A percentile compares a stretch with the other conserved stretches of the same genome.
Evolutionary conservation across 2,329 filamentous ascomycete genomes (phyloP).

Genomic region (Aspergillus versicolor): DNA sequence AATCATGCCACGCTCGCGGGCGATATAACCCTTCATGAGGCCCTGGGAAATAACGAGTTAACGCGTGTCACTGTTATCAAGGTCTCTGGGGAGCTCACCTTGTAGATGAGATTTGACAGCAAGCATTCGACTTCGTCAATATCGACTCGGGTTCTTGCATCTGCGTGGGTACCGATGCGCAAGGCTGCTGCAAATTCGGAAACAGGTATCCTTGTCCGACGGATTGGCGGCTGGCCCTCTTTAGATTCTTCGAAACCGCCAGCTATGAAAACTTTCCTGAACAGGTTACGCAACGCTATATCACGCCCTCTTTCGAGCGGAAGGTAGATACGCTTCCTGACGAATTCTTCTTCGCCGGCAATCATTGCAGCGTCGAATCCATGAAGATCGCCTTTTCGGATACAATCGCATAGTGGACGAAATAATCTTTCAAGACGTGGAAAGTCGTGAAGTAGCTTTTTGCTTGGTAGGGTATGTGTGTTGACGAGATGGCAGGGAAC

Average conservation of each 20-base stretch:
- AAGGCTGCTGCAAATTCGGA: constrained; percentile 83
- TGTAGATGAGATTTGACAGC: constrained; percentile 96
- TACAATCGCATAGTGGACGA: constrained; percentile 72
- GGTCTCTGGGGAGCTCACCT: constrained; percentile 55
- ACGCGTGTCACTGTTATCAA: background rate
- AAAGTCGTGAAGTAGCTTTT: constrained; percentile 68
- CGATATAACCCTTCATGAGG: constrained; percentile 97
- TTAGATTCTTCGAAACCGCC: constrained; percentile 79
- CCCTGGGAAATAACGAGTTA: constrained; percentile 55
- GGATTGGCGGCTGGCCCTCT: constrained; percentile 61
- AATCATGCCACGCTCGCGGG: constrained; percentile 82
- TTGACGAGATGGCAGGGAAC: constrained; percentile 92
- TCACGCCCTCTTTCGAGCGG: constrained; percentile 91
- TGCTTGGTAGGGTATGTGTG: constrained; percentile 77
- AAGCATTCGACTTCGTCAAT: constrained; percentile 94
- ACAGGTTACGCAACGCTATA: constrained; percentile 84
- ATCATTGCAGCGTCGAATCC: constrained; percentile 81
- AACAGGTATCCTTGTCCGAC: constrained; percentile 74
- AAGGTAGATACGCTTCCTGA: constrained; percentile 88
- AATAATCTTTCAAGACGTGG: constrained; percentile 77
- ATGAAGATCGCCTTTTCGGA: constrained; percentile 77
- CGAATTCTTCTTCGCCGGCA: constrained; percentile 85
- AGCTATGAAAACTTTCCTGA: constrained; percentile 84
- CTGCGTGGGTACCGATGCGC: constrained; percentile 62
- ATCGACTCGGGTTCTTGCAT: constrained; percentile 63